Percentiles rank a stretch among this genome's conserved stretches.
Conservation (phyloP, 441 rosid genomes). For the Cnidoscolus chayamansa region DNA sequence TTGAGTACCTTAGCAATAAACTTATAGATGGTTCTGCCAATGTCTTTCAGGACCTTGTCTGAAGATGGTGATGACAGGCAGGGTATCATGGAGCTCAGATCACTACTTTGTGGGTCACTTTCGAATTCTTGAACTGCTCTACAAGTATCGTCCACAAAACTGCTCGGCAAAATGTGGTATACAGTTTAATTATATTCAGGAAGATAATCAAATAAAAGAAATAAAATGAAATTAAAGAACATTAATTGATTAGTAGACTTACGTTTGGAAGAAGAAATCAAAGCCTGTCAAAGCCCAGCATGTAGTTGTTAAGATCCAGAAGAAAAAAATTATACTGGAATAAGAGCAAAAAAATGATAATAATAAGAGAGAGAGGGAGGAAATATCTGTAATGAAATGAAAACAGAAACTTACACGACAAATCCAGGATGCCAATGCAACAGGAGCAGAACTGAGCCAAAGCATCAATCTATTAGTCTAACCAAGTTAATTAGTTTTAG, state of each 20-base stretch:
- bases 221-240: neutral
- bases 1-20: constrained; percentile 42
- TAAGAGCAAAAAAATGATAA: neutral
- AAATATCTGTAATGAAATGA: too few species aligned
- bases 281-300: constrained; percentile 59
- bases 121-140: constrained; percentile 42
- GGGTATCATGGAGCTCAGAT: constrained; percentile 42
- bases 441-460: constrained; percentile 46
- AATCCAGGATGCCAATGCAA: constrained; percentile 65
- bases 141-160: constrained; percentile 58
- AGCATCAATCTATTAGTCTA: constrained; percentile 22
- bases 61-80: constrained; percentile 44
- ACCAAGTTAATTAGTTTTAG: constrained; percentile 1
- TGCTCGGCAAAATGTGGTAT: constrained; percentile 20
- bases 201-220: too few species aligned
- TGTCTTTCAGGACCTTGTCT: constrained; percentile 33
- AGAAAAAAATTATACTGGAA: constrained; percentile 48
- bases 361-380: neutral
- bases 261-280: constrained; percentile 62
- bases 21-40: constrained; percentile 40
- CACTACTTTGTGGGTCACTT: constrained; percentile 43
- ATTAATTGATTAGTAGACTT: constrained; percentile 20
- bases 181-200: neutral
- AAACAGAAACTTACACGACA: constrained; percentile 38
- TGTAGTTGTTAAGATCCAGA: constrained; percentile 62